A percentile compares a stretch with the other conserved stretches of the same genome.
Conservation (phyloP, 176 grass and related monocot genomes). For the Ampelocalamus luodianensis region DNA sequence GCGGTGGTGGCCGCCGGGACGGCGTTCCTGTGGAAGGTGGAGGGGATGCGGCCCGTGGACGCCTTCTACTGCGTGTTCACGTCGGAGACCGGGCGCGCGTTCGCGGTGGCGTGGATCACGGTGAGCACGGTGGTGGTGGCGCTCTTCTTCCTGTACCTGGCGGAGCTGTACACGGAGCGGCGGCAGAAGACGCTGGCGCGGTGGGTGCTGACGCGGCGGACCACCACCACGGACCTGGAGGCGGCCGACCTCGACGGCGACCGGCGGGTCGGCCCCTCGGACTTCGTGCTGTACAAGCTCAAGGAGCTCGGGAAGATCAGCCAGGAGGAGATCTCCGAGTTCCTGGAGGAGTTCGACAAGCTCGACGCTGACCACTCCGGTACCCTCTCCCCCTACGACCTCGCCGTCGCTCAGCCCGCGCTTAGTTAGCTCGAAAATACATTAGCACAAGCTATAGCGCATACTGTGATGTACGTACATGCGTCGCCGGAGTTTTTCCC, state of each 20-base stretch:
- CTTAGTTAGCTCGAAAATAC: too few species aligned
- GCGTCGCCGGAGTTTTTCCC: too few species aligned
- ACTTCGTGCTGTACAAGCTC: constrained; percentile 72
- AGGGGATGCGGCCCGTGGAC: constrained; percentile 57
- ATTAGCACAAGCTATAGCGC: too few species aligned
- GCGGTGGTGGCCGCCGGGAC: constrained; percentile 32
- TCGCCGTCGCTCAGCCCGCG: constrained; percentile 36
- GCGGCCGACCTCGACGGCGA: constrained; percentile 67
- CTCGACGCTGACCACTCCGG: constrained; percentile 70
- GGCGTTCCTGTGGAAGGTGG: constrained; percentile 40
- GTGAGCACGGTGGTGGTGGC: constrained; percentile 68
- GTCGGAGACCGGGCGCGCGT: constrained; percentile 46
- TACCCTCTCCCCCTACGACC: constrained; percentile 49
- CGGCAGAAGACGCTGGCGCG: constrained; percentile 48
- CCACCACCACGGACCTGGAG: constrained; percentile 58
- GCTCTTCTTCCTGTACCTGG: constrained; percentile 68
- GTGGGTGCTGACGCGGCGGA: constrained; percentile 61
- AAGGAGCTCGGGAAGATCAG: constrained; percentile 76
- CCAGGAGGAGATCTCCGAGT: constrained; percentile 57
- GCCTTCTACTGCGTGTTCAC: constrained; percentile 64
- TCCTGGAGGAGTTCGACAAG: constrained; percentile 69
- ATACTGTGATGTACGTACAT: too few species aligned
- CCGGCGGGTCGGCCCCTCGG: constrained; percentile 51
- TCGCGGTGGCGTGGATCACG: constrained; percentile 66
- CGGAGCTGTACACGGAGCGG: constrained; percentile 59